Percentiles rank a stretch among this genome's conserved stretches.
phyloP scores from a whole-genome alignment of 306 rosid species.

The Psophocarpus tetragonolobus region DNA sequence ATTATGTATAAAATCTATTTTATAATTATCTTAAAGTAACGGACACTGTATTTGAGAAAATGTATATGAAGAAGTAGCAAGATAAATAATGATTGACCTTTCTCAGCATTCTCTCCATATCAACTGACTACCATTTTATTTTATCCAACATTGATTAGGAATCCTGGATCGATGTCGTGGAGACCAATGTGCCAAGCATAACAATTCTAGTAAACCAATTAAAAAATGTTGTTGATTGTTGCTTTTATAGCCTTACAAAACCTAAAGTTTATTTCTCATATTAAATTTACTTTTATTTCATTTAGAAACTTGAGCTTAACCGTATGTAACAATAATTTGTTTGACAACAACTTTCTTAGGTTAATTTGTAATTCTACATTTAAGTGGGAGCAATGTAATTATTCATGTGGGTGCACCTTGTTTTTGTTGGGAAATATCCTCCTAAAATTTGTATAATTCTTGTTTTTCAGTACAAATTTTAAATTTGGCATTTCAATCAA shows the following conservation, averaged over 20 bases:
- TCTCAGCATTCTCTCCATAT: neutral
- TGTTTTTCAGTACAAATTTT: neutral
- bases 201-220: neutral
- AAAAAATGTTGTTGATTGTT: neutral
- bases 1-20: no score
- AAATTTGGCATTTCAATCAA: neutral
- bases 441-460: neutral
- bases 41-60: no score
- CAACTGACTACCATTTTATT: neutral
- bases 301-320: neutral
- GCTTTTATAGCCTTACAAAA: neutral
- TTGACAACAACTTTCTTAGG: neutral
- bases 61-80: no score
- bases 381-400: neutral
- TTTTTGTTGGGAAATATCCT: neutral
- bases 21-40: no score
- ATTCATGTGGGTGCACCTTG: neutral
- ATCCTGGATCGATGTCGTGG: neutral
- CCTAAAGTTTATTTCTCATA: neutral
- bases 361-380: neutral
- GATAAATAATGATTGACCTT: slow-evolving; percentile 1
- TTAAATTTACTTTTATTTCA: neutral
- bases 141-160: slow-evolving; percentile 5
- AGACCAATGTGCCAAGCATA: neutral
- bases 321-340: neutral